Evolutionary conservation across 2,329 filamentous ascomycete species (phyloP), one percentile per base, ranked within the genome.

Genomic region (Microsporum audouinii): DNA sequence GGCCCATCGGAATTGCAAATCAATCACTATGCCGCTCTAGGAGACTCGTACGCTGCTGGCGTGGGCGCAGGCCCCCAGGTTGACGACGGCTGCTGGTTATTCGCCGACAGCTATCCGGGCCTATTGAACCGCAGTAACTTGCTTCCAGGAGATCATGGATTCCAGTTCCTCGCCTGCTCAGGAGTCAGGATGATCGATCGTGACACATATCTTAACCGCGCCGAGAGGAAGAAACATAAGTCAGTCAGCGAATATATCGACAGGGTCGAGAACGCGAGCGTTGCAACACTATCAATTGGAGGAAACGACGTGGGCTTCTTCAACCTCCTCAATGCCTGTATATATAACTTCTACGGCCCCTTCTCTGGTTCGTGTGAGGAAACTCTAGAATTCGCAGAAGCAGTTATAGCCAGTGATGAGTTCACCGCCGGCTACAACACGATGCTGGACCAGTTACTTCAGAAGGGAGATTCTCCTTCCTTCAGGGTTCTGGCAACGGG

Each of bases 41-140:
- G 68, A 31, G 68, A 70, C 59, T 69, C 67, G 2, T 70, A 70
- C 56, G 66, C 68, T 23, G 62, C 68, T 6, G 68, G 68, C 5
- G 64, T 66, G 41, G 68, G 66, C 39, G 68, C 67, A 17, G 68
- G 68, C 3, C 51, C 43, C 7, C 60, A 62, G 10, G 59, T 65
- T 56, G 63, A 63, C 38, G 41, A 55, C 8, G 49, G 60, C 17
- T 69, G 68, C 58, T 68, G 66, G 39, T 61, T 63, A 33, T 70
- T 66, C 49, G 65, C 63, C 2, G 65, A 65, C n/a, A 64, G 67
- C 33, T 70, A 70, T 60, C 66, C 68, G 1, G 63, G 65, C 12
- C 66, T 68, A 43, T 47, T 70, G 14, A 63, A 60, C 47, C 17
- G 65, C 61, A 49, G 63, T 62, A 57, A 60, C 55, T 41, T 63